These are phyloP conservation scores for Aspergillus bridgeri DNA, from an alignment of 495 filamentous ascomycete genomes.

Conservation along the genomic window DNA sequence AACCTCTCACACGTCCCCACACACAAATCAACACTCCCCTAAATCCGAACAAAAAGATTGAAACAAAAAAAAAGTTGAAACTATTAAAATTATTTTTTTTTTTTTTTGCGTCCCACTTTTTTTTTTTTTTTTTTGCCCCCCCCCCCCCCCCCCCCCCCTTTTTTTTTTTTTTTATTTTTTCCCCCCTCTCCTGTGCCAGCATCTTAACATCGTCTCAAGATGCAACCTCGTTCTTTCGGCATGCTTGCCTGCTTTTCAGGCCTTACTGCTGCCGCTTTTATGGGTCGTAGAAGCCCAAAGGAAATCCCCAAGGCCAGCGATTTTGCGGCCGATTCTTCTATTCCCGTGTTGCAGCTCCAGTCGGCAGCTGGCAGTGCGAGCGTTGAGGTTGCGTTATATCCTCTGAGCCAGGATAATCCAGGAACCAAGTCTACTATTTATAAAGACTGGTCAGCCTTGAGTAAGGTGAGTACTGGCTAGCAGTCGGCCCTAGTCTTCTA, in stretches of 20 bases:
- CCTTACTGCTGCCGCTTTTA: constrained; percentile 5
- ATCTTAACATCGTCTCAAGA: too few species aligned
- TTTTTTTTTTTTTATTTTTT: too few species aligned
- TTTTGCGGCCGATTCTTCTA: constrained; percentile 24
- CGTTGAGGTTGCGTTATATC: constrained; percentile 24
- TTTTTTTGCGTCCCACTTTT: too few species aligned
- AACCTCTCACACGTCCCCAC: too few species aligned
- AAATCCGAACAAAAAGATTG: too few species aligned
- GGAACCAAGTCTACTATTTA: constrained; percentile 26
- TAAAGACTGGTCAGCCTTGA: constrained; percentile 30
- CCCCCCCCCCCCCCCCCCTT: too few species aligned
- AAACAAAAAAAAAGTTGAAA: too few species aligned
- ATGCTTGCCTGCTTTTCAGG: neutral
- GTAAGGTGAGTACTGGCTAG: constrained; percentile 16
- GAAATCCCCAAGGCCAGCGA: constrained; percentile 27
- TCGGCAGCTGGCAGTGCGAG: constrained; percentile 24
- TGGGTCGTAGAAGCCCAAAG: constrained; percentile 22
- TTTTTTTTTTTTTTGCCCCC: too few species aligned
- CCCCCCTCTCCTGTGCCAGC: too few species aligned
- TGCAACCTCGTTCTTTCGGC: neutral
- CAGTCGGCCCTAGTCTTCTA: neutral
- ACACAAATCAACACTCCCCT: too few species aligned
- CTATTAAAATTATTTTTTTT: too few species aligned
- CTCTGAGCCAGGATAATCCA: constrained; percentile 17
- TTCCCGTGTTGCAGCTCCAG: constrained; percentile 25